Percentiles rank a stretch among this genome's conserved stretches.
Conservation (phyloP, 768 basidiomycete genomes). For the Kwoniella sp. region DNA sequence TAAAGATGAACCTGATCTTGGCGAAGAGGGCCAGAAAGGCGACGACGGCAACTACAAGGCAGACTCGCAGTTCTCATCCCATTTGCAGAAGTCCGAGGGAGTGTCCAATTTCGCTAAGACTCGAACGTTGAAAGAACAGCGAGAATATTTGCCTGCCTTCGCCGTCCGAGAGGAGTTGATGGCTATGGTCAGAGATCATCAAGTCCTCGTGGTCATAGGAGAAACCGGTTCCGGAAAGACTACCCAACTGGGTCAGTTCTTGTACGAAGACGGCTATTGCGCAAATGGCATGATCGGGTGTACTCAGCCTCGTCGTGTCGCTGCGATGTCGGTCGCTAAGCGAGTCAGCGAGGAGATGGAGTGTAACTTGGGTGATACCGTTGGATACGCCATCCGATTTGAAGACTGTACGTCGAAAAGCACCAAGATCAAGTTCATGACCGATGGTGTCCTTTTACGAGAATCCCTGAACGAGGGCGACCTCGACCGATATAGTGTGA, state of each 20-base stretch:
- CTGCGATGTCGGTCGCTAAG: constrained; percentile 99
- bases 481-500: constrained; percentile 90
- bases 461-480: constrained; percentile 99
- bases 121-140: constrained; percentile 86
- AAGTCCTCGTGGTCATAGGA: constrained; percentile 95
- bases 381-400: constrained; percentile 97
- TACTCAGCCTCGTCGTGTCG: constrained; percentile 97
- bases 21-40: constrained; percentile 61
- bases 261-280: constrained; percentile 97
- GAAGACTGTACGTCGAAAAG: constrained; percentile 94
- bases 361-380: constrained; percentile 85
- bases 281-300: constrained; percentile 87
- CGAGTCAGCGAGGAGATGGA: constrained; percentile 99
- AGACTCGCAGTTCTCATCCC: constrained; percentile 95
- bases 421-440: constrained; percentile 99
- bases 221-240: constrained; percentile 99
- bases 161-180: constrained; percentile 93
- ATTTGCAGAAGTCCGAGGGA: constrained; percentile 71
- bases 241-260: constrained; percentile 89
- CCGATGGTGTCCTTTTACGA: constrained; percentile 95
- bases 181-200: constrained; percentile 86
- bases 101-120: constrained; percentile 79
- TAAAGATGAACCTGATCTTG: constrained; percentile 89
- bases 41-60: constrained; percentile 69
- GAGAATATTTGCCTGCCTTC: constrained; percentile 96